Base-by-base conservation (phyloP, 495 filamentous ascomycete genomes). In the Mytilinidion resinicola region DNA sequence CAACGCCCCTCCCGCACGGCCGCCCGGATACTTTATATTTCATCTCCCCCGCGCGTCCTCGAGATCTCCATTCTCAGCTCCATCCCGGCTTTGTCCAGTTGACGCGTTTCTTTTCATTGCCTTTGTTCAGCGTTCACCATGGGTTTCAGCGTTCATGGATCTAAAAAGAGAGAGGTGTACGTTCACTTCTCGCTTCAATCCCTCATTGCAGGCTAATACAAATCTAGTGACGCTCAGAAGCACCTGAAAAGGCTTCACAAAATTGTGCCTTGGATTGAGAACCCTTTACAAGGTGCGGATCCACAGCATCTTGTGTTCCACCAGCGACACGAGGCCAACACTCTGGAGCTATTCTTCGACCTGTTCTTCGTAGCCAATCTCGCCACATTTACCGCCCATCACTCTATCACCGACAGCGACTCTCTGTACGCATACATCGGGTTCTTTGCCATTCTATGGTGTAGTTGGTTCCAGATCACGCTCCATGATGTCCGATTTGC, bases 321-420 rank as follows among this genome's bases (percentile, higher is more conserved):
- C 15, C 52, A 65, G 44, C 53, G 72, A 10, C 73, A 77, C 49
- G 81, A 84, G 63, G 77, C 81, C 8, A 81, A 71, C 3, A 73
- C 75, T 8, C 76, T 80, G 41, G 80, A 87, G 60, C 71, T 86
- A n/a, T 87, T 87, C 70, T 85, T 80, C 62, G 84, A 87, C 66
- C 72, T 87, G 5, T 87, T 85, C 70, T 83, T 87, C 61, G 84
- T 85, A 17, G 83, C 84, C 46, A 86, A 86, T 62, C 68, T 86
- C 15, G 79, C 79, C n/a, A 83, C 81, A 10, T 86, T 86, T 61
- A 79, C 80, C 0, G 73, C 77, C 12, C 62, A 66, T 21, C 63
- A 66, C 46, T 59, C 59, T 9, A 57, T 66, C 9, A 66, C 60
- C 14, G 63, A 66, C 51, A 12, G 1, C 4, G n/a, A 21, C 10